Conservation (phyloP, 2,329 filamentous ascomycete species). For the Neocucurbitaria cava region DNA sequence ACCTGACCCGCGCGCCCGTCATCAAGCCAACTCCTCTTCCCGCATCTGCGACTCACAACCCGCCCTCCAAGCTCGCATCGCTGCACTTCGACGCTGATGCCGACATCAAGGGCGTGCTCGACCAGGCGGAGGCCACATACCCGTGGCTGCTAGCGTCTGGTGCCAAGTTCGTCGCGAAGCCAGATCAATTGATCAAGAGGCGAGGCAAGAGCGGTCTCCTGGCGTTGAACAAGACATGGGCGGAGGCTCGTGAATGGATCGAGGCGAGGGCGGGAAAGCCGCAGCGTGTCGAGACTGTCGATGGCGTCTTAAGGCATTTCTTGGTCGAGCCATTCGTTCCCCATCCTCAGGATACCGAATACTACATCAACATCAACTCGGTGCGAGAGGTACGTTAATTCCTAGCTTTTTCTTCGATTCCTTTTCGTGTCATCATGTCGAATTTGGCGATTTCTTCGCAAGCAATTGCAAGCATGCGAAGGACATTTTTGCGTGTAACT, state of each 20-base stretch:
- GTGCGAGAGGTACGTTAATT: constrained; percentile 88
- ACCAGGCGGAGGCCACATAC: constrained; percentile 96
- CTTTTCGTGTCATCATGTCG: constrained; percentile 5
- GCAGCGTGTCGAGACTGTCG: constrained; percentile 90
- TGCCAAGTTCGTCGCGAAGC: constrained; percentile 97
- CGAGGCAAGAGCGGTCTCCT: constrained; percentile 98
- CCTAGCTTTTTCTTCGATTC: constrained; percentile 20
- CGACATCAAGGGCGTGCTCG: constrained; percentile 80
- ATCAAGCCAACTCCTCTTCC: constrained; percentile 98
- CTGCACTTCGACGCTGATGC: constrained; percentile 92
- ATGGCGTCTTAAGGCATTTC: constrained; percentile 91
- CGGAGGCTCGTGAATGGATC: constrained; percentile 93
- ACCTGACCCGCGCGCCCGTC: constrained; percentile 94
- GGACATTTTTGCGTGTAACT: constrained; percentile 17
- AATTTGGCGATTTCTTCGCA: not conserved
- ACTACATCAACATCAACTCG: constrained; percentile 99
- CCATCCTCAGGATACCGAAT: constrained; percentile 93
- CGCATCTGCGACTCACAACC: constrained; percentile 83
- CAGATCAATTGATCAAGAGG: constrained; percentile 99
- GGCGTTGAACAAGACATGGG: constrained; percentile 95
- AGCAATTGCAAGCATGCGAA: constrained; percentile 8
- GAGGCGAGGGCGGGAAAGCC: constrained; percentile 89
- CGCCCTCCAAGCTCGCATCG: constrained; percentile 86
- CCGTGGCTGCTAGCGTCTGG: constrained; percentile 87
- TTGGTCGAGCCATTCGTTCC: constrained; percentile 98